A percentile compares a stretch with the other conserved stretches of the same genome.
Conservation (phyloP, 2,329 filamentous ascomycete species). For the Nothophaeocryptopus gaeumannii region DNA sequence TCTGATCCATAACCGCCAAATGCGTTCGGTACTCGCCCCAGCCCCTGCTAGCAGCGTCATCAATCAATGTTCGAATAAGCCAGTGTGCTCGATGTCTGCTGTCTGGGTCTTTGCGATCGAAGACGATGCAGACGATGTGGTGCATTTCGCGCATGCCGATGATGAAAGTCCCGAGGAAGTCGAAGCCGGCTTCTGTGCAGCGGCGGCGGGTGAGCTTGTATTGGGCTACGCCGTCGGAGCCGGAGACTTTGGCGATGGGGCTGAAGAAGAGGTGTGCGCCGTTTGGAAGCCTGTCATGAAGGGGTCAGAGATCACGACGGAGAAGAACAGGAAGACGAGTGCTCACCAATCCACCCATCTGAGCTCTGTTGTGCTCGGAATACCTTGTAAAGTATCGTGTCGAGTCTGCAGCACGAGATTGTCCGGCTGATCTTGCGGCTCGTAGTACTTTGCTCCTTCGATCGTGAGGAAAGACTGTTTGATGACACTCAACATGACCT, state of each 20-base stretch:
- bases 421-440: conserved; percentile 41
- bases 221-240: conserved; percentile 46
- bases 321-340: not conserved
- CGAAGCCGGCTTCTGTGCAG: conserved; percentile 45
- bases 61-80: conserved; percentile 41
- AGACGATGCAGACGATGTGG: conserved; percentile 56
- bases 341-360: conserved; percentile 49
- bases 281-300: conserved; percentile 41
- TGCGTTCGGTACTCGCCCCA: conserved; percentile 50
- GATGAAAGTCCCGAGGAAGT: conserved; percentile 52
- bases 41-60: conserved; percentile 41
- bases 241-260: conserved; percentile 51
- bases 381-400: conserved; percentile 29
- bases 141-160: conserved; percentile 56
- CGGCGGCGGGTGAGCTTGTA: conserved; percentile 40
- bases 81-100: conserved; percentile 38
- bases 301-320: not conserved
- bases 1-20: conserved; percentile 47
- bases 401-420: conserved; percentile 32
- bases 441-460: conserved; percentile 43
- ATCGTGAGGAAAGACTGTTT: conserved; percentile 45
- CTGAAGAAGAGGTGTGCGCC: conserved; percentile 53
- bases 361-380: conserved; percentile 38
- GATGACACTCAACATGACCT: conserved; percentile 39
- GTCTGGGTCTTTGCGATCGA: conserved; percentile 45